Evolutionary conservation across 371 early-diverging fungal species (phyloP), one percentile per base, ranked within the genome.

Genomic region (Mortierella sp.): DNA sequence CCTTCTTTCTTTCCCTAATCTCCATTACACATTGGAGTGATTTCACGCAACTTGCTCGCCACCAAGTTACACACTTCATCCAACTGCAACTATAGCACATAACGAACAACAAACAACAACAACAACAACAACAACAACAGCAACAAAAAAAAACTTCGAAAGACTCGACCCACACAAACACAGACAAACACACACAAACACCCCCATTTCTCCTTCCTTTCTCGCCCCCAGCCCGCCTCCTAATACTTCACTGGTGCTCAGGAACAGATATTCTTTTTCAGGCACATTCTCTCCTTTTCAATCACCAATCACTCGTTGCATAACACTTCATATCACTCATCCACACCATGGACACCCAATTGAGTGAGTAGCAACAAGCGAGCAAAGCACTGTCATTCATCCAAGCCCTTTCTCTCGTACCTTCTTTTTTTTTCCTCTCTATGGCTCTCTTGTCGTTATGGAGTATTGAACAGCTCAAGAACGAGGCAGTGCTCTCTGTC

Each of bases 201-300:
- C n/a, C n/a, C n/a, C n/a, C 58, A 11, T 31, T 28, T 11, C 16
- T 31, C 26, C 31, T 42, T 42, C 65, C 24, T 31, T 38, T 31
- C 60, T 26, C 26, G 57, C 65, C 68, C 68, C 42, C 68, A 68
- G 68, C 68, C 68, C 68, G 11, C 42, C 68, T 63, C 19, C 21
- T 38, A 16, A 21, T 26, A 26, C 28, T 28, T 28, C 58, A 55
- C n/a, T 55, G n/a, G n/a, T 58, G 10, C 13, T 58, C 63, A 63
- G 34, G 63, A 13, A 63, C 63, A 63, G 26, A 31, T 24, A 24
- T 4, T 26, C 60, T 16, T 60, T 26, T 19, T 34, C 26, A 31
- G 31, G 34, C 34, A 34, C 63, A 31, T 34, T 8, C 55, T n/a
- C 21, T 19, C 14, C 14, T 16, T 16, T 13, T 16, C 14, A 58